Evolutionary conservation across 345 rosid species (phyloP).

Genomic region (Aquilaria sinensis): DNA sequence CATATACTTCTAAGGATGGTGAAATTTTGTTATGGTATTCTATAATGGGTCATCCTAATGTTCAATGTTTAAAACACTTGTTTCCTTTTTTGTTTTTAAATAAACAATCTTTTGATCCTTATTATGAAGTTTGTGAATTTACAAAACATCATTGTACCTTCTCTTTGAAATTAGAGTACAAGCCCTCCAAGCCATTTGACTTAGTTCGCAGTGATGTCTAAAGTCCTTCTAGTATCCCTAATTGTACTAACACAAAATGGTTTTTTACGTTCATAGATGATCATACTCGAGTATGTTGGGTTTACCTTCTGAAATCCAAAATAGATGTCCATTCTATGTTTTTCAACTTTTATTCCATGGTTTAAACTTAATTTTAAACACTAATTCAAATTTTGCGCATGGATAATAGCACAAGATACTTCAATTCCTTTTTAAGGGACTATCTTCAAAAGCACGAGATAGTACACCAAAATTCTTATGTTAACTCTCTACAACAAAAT

Average conservation of each 20-base stretch:
- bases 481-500: neutral
- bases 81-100: neutral
- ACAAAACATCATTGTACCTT: neutral
- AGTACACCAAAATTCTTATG: neutral
- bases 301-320: constrained; percentile 1
- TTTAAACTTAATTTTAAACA: neutral
- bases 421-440: too few relatives aligned
- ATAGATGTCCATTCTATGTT: neutral
- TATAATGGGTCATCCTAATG: neutral
- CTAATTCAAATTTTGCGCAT: too few relatives aligned
- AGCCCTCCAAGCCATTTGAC: neutral
- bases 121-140: neutral
- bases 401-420: too few relatives aligned
- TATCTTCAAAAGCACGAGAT: too few relatives aligned
- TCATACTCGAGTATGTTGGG: neutral
- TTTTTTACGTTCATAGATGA: neutral
- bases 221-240: neutral
- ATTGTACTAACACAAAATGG: neutral
- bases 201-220: neutral
- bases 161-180: too few relatives aligned
- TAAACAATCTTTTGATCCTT: neutral
- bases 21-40: too few relatives aligned
- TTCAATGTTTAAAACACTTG: neutral
- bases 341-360: neutral
- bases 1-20: neutral